Conservation (phyloP, 306 rosid genomes). For the Cicer judaicum region DNA sequence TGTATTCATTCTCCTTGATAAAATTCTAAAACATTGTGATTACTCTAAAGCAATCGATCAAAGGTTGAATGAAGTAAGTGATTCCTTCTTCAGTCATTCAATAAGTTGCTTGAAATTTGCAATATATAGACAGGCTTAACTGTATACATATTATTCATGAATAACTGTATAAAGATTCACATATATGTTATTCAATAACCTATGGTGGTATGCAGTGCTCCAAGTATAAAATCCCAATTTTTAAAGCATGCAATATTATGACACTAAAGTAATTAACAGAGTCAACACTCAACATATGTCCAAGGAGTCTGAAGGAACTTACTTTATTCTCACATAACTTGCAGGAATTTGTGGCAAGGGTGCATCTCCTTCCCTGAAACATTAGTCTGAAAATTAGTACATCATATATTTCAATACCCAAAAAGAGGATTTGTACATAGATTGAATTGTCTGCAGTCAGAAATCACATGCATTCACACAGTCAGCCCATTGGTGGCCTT, state of each 20-base stretch:
- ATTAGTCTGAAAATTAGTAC: slow-evolving; percentile 43
- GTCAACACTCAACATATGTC: slow-evolving; percentile 20
- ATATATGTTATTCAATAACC: slow-evolving; percentile 15
- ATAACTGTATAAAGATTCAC: slow-evolving; percentile 19
- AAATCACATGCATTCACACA: too few relatives aligned
- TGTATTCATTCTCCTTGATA: slow-evolving; percentile 41
- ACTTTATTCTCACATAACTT: slow-evolving; percentile 79
- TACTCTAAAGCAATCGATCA: neutral
- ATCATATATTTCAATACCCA: slow-evolving; percentile 1
- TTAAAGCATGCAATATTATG: slow-evolving; percentile 33
- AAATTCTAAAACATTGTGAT: slow-evolving; percentile 23
- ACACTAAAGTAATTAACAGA: slow-evolving; percentile 21
- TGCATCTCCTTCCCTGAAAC: slow-evolving; percentile 76
- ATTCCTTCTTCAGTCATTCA: slow-evolving; percentile 27
- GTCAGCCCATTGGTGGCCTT: too few relatives aligned
- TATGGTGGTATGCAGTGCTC: slow-evolving; percentile 29
- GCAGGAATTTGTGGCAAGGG: slow-evolving; percentile 79
- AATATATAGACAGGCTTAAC: slow-evolving; percentile 18
- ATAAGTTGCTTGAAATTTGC: slow-evolving; percentile 15
- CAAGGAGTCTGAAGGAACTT: slow-evolving; percentile 46
- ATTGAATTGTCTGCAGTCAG: too few relatives aligned
- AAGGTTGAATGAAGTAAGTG: slow-evolving; percentile 36
- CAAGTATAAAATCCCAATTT: slow-evolving; percentile 3
- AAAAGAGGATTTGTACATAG: neutral
- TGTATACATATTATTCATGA: slow-evolving; percentile 19